Conservation (phyloP, 2,329 filamentous ascomycete species). For the Teratosphaeriaceae sp. region DNA sequence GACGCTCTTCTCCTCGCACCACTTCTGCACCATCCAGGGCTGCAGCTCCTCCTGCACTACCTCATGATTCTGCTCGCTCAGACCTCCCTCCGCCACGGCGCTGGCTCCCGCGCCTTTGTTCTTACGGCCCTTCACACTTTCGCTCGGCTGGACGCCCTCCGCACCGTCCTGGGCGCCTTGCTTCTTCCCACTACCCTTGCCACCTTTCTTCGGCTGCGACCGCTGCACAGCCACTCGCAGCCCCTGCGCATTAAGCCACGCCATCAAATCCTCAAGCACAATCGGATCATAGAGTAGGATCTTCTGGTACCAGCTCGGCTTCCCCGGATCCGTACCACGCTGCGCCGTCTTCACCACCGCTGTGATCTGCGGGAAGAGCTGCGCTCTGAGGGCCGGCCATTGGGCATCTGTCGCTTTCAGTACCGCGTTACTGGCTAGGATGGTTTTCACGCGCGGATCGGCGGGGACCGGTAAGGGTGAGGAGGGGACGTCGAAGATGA, state of each 20-base stretch:
- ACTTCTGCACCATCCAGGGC: constrained; percentile 66
- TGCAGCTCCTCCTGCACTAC: constrained; percentile 24
- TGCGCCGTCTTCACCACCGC: constrained; percentile 40
- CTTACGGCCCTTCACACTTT: constrained; percentile 6
- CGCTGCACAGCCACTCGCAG: constrained; percentile 5
- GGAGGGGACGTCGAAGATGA: constrained; percentile 13
- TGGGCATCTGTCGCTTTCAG: constrained; percentile 19
- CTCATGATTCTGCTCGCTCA: constrained; percentile 30
- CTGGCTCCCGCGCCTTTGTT: constrained; percentile 37
- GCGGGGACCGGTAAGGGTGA: neutral
- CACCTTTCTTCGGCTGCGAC: constrained; percentile 46
- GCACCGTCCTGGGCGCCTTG: constrained; percentile 12
- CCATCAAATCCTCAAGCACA: constrained; percentile 73
- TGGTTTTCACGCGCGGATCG: neutral
- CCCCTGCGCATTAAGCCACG: constrained; percentile 62
- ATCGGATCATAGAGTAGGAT: constrained; percentile 93
- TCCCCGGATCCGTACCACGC: constrained; percentile 33
- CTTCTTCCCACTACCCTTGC: constrained; percentile 26
- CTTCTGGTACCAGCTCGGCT: constrained; percentile 76
- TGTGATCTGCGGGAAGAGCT: constrained; percentile 44
- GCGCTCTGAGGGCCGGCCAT: constrained; percentile 29
- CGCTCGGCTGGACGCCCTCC: too few relatives aligned
- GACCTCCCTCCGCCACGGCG: constrained; percentile 45
- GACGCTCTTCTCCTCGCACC: constrained; percentile 83
- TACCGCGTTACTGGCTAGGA: constrained; percentile 5